These are phyloP conservation scores for Leishmania tarentolae DNA, from an alignment of 208 protist genomes.

Conservation along the genomic window DNA sequence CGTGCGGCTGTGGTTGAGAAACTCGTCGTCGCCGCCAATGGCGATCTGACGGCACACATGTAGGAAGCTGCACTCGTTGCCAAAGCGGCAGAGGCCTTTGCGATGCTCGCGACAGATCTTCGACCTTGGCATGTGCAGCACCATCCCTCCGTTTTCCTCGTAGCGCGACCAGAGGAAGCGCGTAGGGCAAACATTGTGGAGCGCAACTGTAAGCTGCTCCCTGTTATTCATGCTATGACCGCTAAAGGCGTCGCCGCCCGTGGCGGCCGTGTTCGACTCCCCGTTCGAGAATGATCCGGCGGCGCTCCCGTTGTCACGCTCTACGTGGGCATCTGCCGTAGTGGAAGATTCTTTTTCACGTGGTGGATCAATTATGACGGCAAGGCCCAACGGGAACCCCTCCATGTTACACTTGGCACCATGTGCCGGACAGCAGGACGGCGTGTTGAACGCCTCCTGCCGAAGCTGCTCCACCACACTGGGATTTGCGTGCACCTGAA, in stretches of 20 bases:
- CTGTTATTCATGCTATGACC: slow-evolving; percentile 12
- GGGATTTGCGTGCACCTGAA: slow-evolving; percentile 80
- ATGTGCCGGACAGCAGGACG: slow-evolving; percentile 81
- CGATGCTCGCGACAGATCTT: slow-evolving; percentile 81
- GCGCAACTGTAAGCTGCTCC: slow-evolving; percentile 35
- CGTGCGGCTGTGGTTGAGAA: slow-evolving; percentile 19
- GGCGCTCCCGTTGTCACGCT: slow-evolving; percentile 20
- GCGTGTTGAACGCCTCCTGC: slow-evolving; percentile 50
- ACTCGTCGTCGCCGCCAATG: slow-evolving; percentile 37
- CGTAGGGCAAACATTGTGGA: slow-evolving; percentile 75
- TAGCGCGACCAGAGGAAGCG: slow-evolving; percentile 73
- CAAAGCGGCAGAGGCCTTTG: slow-evolving; percentile 82
- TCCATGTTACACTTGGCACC: slow-evolving; percentile 71
- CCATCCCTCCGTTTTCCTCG: slow-evolving; percentile 45
- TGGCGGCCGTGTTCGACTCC: slow-evolving; percentile 17
- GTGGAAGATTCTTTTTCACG: slow-evolving; percentile 16
- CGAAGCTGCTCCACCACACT: slow-evolving; percentile 61
- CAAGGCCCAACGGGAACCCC: slow-evolving; percentile 70
- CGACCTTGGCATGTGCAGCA: slow-evolving; percentile 48
- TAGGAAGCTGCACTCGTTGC: slow-evolving; percentile 86
- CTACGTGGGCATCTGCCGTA: slow-evolving; percentile 6
- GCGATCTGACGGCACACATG: slow-evolving; percentile 75
- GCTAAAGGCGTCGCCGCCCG: not conserved
- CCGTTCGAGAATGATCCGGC: slow-evolving; percentile 20
- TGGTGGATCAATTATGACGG: slow-evolving; percentile 55